Evolutionary conservation across 441 rosid species (phyloP), one percentile per base, ranked within the genome.

Genomic region (Mallotus repandus): DNA sequence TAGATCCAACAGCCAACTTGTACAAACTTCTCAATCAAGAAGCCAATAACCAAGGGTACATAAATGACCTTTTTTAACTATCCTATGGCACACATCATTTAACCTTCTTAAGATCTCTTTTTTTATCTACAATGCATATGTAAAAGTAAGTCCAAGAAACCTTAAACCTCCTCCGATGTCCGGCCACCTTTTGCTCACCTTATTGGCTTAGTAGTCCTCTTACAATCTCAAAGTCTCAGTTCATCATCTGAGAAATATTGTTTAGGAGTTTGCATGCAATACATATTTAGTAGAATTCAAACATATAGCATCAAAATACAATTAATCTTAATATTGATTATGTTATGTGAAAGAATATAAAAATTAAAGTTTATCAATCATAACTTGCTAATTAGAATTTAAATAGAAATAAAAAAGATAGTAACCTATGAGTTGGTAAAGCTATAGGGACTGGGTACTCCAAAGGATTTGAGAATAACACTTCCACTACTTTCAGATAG

Each of bases 131-230:
- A n/a, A 71, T 50, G 46, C 57, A 72, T n/a, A 41, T 29, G 74
- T 16, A 32, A 60, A 49, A 64, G 46, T 4, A 19, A 10, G 45
- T 53, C 60, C 10, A 67, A 70, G 56, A 45, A 77, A 80, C 46
- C 58, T 41, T 83, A 70, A 58, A 93, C 98, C 97, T 96, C 99
- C 80, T 91, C 93, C 0, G 88, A 92, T 70, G 98, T 96, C 99
- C 99, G 94, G 54, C 99, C 99, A 10, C 99, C 99, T 82, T 94
- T 96, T 5, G 99, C 97, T 70, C 97, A 86, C 85, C 99, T 89
- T 57, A 95, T 90, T 56, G 98, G 99, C 13, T 98, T 98, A 15
- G 88, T 89, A 4, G 91, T 94, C 82, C 99, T 92, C 89, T 98
- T 96, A 76, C 82, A 86, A 70, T 74, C 53, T 63, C 71, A 71